Percentiles rank a stretch among this genome's conserved stretches.
Conservation (phyloP, 371 early-diverging fungal species). For the Mortierella sp. region DNA sequence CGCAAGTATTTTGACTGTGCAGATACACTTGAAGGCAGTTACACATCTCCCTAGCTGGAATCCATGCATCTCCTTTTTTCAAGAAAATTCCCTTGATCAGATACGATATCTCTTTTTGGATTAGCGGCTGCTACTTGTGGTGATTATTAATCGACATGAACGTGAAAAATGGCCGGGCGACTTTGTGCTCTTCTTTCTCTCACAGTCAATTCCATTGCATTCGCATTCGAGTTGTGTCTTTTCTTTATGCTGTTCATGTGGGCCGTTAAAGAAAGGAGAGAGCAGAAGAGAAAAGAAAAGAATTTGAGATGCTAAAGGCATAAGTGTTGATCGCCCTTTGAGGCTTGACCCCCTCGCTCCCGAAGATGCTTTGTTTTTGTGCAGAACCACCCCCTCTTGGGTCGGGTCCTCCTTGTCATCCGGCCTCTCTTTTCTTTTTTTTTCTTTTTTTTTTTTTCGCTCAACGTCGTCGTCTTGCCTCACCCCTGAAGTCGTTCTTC, state of each 20-base stretch:
- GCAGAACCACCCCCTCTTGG: not conserved
- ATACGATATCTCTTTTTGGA: not conserved
- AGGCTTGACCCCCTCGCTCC: no score
- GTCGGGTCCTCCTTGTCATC: no score
- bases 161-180: not conserved
- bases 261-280: not conserved
- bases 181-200: not conserved
- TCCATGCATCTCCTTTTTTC: no score
- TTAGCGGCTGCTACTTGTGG: not conserved
- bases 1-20: no score
- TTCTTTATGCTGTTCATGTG: not conserved
- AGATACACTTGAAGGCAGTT: not conserved
- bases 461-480: no score
- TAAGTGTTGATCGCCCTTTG: not conserved
- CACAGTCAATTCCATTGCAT: no score
- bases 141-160: slow-evolving; percentile 23
- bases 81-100: not conserved
- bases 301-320: not conserved
- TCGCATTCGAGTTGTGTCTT: not conserved
- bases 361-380: no score
- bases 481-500: no score
- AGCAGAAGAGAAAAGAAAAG: not conserved
- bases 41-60: not conserved
- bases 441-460: no score
- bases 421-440: not conserved